Percentiles rank a stretch among this genome's conserved stretches.
These are phyloP conservation scores for Pseudogymnoascus sp. DNA, from an alignment of 2,329 filamentous ascomycete species.

Conservation along the genomic window DNA sequence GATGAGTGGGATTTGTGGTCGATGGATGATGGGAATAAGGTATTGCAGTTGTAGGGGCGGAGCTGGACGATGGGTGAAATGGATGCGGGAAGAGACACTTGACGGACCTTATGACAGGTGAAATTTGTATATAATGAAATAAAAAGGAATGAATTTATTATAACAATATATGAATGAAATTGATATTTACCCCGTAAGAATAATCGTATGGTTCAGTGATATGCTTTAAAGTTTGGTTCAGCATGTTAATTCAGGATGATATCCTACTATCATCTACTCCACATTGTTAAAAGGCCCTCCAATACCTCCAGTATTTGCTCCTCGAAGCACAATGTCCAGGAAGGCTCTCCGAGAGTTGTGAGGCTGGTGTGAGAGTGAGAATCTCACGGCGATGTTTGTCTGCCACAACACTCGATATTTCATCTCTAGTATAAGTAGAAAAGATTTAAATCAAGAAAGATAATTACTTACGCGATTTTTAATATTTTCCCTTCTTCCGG, in stretches of 20 bases:
- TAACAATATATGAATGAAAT: neutral
- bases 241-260: neutral
- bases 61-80: neutral
- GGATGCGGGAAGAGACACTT: too few species aligned
- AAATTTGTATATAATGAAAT: neutral
- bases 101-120: too few species aligned
- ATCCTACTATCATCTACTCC: neutral
- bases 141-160: neutral
- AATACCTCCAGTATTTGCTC: neutral
- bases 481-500: neutral
- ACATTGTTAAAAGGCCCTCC: neutral
- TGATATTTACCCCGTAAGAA: neutral
- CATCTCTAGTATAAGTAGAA: too few species aligned
- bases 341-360: neutral
- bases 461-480: neutral
- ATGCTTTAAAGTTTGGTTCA: neutral
- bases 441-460: neutral
- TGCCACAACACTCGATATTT: neutral
- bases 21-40: neutral
- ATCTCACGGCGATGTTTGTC: neutral
- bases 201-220: neutral
- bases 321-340: neutral
- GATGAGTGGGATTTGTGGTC: conserved; percentile 8
- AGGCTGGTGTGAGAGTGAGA: neutral
- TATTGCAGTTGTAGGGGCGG: neutral